Evolutionary conservation across 345 rosid species (phyloP), one percentile per base, ranked within the genome.

Genomic region (Erucastrum elatum): DNA sequence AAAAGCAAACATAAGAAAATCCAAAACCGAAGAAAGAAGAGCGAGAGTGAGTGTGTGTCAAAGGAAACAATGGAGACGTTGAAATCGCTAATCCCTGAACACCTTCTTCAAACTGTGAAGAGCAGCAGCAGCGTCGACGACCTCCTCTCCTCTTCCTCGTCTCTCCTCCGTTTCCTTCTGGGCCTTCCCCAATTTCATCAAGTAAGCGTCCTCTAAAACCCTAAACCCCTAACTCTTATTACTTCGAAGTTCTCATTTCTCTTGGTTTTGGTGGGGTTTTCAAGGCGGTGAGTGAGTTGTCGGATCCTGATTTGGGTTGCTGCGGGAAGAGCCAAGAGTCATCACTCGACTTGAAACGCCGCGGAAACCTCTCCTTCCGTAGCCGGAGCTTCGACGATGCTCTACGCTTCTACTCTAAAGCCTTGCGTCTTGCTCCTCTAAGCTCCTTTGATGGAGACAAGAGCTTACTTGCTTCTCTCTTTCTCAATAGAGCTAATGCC

Each of bases 401-500:
- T 63, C 64, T 90, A 80, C 76, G 71, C 41, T 86, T 74, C 84
- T 94, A 94, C 78, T 87, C 90, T 16, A 85, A 91, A 89, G 98
- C 98, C 31, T 85, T 91, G 69, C 90, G 94, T 33, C 74, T 85
- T 75, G 90, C 97, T 83, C 98, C 97, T 12, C 13, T 58, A 35
- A 80, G 82, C 64, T 84, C 84, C 26, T 33, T 75, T 77, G 72
- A 68, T 49, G 96, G 90, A 13, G 91, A 78, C 39, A 94, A 81
- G 78, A 88, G 84, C 87, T 89, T 94, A 64, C 87, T 87, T 56
- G 93, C 98, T 5, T 78, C 90, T 27, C 82, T 91, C 61, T 91
- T 82, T 77, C 78, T 91, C 70, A 94, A 94, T 70, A 82, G 98
- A 35, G 96, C 97, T 61, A 86, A 87, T 33, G 78, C 82, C 31